Evolutionary conservation across 2,329 filamentous ascomycete species (phyloP), one percentile per base, ranked within the genome.

Genomic region (Paracorniculantispora psalliotae): DNA sequence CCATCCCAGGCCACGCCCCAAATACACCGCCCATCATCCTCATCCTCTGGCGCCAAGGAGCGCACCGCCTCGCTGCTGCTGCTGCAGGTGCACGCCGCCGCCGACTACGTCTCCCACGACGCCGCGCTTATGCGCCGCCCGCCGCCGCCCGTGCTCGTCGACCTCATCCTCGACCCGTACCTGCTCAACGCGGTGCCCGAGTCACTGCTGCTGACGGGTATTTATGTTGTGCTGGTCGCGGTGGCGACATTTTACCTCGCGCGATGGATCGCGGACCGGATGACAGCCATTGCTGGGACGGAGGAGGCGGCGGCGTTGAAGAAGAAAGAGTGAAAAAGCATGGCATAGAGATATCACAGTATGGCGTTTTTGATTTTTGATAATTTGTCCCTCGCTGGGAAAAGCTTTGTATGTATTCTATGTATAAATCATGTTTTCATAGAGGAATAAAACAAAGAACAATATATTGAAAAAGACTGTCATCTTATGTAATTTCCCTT

Each of bases 161-260:
- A 99, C 66, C 73, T 86, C 72, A 89, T 97, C 67, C 83, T 99
- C 25, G 94, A 97, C 72, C 92, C 92, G 0, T 97, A 88, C 69
- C 61, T 96, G 43, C 75, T 87, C 67, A 94, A 96, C 75, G 69
- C 92, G 17, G 79, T 97, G 55, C 94, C 94, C 13, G 79, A 79
- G 54, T 96, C 92, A 4, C 77, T 97, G 17, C 67, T 89, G 23
- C 86, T 90, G 21, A 93, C 89, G 1, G 84, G 83, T 13, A 76
- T 75, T 37, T 96, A 92, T 72, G 79, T 96, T 57, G 66, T 80
- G 4, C 64, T 82, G 3, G 80, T 96, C 57, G 84, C 85, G n/a
- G 62, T 73, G 26, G 63, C 69, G 39, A 76, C 76, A 3, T 79
- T 73, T 72, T 72, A 78, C 57, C 66, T 79, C n/a, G 76, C 79